Evolutionary conservation across 208 protist species (phyloP).

Genomic region (Strigomonas galati): DNA sequence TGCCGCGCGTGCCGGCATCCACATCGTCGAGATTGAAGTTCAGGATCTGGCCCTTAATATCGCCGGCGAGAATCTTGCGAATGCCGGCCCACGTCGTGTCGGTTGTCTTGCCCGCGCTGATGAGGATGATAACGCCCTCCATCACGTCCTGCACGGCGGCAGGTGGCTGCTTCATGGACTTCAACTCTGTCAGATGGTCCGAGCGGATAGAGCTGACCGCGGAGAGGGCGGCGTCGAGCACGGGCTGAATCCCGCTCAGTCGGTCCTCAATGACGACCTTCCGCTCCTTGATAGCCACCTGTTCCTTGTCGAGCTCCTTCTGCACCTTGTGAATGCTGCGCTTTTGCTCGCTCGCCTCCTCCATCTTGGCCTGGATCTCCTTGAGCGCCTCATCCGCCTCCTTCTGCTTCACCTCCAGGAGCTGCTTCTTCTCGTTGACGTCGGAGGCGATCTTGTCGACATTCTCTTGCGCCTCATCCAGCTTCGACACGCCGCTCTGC

Average conservation of each 20-base stretch:
- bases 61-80: constrained; percentile 91
- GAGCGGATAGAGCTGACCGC: constrained; percentile 93
- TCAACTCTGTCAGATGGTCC: constrained; percentile 95
- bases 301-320: constrained; percentile 90
- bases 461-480: constrained; percentile 93
- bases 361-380: constrained; percentile 96
- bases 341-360: constrained; percentile 91
- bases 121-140: constrained; percentile 94
- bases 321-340: constrained; percentile 93
- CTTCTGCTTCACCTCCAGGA: constrained; percentile 92
- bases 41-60: constrained; percentile 95
- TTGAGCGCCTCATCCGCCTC: constrained; percentile 95
- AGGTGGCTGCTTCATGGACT: constrained; percentile 95
- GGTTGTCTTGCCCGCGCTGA: constrained; percentile 59
- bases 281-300: constrained; percentile 75
- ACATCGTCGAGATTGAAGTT: constrained; percentile 94
- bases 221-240: constrained; percentile 91
- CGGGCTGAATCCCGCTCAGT: constrained; percentile 92
- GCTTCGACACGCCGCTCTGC: constrained; percentile 91
- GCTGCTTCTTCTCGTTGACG: constrained; percentile 85
- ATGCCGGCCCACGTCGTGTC: constrained; percentile 95
- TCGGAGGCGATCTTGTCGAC: constrained; percentile 93
- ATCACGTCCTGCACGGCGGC: constrained; percentile 95
- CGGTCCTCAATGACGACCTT: constrained; percentile 93
- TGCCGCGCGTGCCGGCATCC: constrained; percentile 41